phyloP scores from a whole-genome alignment of 108 stramenopile genomes.

The Heterococcus sp. region DNA sequence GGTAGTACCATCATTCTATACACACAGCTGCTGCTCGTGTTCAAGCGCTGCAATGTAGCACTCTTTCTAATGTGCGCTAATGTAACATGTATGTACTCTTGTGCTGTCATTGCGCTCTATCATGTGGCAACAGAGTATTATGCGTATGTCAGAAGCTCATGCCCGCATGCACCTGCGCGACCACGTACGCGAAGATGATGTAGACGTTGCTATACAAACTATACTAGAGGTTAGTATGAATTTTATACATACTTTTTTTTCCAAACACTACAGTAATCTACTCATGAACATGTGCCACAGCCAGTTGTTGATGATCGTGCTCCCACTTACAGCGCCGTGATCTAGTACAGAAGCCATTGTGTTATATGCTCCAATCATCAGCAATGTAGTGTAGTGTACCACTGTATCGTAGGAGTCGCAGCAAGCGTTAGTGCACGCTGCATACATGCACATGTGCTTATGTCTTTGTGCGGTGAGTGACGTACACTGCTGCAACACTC shows the following conservation, averaged over 20 bases:
- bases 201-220: constrained; percentile 54
- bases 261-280: background rate
- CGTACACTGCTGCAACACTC: background rate
- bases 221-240: background rate
- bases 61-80: too few relatives aligned
- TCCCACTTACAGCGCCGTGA: background rate
- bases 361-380: background rate
- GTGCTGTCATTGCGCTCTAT: too few relatives aligned
- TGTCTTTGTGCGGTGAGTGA: background rate
- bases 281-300: background rate
- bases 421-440: background rate
- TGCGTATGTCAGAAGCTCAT: constrained; percentile 93
- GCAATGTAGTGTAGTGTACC: constrained; percentile 74
- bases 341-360: background rate
- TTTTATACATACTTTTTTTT: background rate
- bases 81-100: too few relatives aligned
- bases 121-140: constrained; percentile 95
- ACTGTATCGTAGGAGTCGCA: constrained; percentile 49
- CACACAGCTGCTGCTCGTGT: too few relatives aligned
- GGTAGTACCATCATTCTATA: too few relatives aligned
- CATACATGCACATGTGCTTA: background rate
- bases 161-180: constrained; percentile 98
- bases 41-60: too few relatives aligned
- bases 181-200: constrained; percentile 94
- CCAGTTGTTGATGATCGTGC: background rate